phyloP scores from a whole-genome alignment of 2,329 filamentous ascomycete species.

The Sclerotiophoma versabilis region DNA sequence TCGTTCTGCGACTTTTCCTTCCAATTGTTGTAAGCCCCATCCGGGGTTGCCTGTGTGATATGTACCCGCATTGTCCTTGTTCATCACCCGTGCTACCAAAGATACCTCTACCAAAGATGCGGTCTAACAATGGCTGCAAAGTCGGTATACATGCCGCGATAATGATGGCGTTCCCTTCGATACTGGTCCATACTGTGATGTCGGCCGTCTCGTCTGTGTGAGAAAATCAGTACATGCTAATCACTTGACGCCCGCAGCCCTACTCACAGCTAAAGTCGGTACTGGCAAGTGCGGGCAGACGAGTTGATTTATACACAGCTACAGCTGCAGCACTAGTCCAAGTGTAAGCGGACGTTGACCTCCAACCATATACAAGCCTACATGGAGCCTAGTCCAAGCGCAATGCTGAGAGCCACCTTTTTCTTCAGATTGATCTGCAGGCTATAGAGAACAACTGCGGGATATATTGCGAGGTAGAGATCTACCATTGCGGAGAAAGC shows the following conservation, averaged over 20 bases:
- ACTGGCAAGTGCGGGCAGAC: slow-evolving; percentile 4
- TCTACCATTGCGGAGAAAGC: slow-evolving; percentile 37
- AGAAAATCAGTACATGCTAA: neutral
- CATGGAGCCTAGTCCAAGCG: slow-evolving; percentile 34
- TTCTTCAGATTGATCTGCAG: slow-evolving; percentile 51
- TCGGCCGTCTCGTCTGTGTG: slow-evolving; percentile 5
- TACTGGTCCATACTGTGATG: slow-evolving; percentile 52
- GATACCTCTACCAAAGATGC: neutral
- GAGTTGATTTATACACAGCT: slow-evolving; percentile 45
- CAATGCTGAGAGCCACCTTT: slow-evolving; percentile 51
- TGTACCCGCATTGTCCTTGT: neutral
- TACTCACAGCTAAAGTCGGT: slow-evolving; percentile 44
- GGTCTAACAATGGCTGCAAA: slow-evolving; percentile 37
- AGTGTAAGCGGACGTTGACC: neutral
- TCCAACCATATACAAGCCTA: neutral
- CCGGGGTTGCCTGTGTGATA: neutral
- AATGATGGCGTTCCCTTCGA: slow-evolving; percentile 46
- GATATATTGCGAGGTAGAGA: slow-evolving; percentile 55
- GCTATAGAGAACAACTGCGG: slow-evolving; percentile 47
- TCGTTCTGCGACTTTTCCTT: neutral
- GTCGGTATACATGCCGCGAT: slow-evolving; percentile 49
- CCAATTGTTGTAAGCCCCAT: neutral
- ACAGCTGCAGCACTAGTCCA: slow-evolving; percentile 31
- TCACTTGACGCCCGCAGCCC: neutral
- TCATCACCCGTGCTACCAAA: neutral